Conservation (phyloP, 1,284 basidiomycete genomes). For the Tylopilus orsonianus region DNA sequence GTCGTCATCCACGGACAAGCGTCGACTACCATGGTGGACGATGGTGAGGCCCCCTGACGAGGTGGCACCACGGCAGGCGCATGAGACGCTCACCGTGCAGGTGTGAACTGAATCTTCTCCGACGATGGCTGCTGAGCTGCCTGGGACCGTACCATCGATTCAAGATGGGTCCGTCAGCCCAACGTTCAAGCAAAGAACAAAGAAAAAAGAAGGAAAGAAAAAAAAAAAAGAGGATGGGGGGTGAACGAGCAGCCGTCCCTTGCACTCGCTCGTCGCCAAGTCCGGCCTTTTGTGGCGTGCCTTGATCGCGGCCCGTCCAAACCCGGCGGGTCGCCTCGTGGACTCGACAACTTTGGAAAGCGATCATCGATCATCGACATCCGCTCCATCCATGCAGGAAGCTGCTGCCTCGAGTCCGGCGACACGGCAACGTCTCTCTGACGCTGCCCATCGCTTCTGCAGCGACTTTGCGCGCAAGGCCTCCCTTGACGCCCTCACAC, state of each 20-base stretch:
- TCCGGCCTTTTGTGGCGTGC: background rate
- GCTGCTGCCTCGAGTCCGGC: background rate
- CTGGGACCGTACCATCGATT: constrained; percentile 7
- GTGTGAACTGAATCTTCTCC: constrained; percentile 1
- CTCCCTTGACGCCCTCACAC: constrained; percentile 40
- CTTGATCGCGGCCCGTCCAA: background rate
- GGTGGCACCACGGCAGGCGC: background rate
- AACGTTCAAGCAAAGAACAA: background rate
- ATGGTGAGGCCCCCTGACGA: constrained; percentile 9
- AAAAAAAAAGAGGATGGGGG: constrained; percentile 1
- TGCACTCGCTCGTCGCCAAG: background rate
- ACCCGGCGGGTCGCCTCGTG: constrained; percentile 3
- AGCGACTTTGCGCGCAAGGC: constrained; percentile 49
- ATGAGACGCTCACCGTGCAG: constrained; percentile 15
- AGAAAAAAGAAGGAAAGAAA: background rate
- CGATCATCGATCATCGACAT: too few species aligned
- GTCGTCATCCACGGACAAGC: constrained; percentile 11
- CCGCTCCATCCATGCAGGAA: too few species aligned
- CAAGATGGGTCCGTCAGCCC: background rate
- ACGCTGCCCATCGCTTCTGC: constrained; percentile 51
- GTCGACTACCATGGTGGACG: constrained; percentile 3
- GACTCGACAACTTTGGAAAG: too few species aligned
- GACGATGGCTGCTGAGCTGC: background rate
- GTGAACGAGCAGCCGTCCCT: too few species aligned
- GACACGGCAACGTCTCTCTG: constrained; percentile 36